A percentile compares a stretch with the other conserved stretches of the same genome.
phyloP scores from a whole-genome alignment of 495 filamentous ascomycete species.

The Glarea lozoyensis region DNA sequence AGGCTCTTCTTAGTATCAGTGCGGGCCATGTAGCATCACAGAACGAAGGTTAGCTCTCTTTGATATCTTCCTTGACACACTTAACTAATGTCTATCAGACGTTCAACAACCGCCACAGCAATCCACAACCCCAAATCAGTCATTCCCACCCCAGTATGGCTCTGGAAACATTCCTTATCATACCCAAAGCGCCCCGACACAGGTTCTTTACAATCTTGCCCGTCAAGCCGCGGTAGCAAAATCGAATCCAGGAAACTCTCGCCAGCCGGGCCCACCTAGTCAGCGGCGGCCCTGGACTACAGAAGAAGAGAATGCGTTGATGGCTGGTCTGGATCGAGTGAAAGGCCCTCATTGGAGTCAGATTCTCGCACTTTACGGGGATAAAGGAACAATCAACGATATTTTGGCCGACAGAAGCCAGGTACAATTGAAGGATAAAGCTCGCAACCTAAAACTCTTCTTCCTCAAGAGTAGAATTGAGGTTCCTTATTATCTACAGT shows the following conservation, averaged over 20 bases:
- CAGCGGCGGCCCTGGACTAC: slow-evolving; percentile 83
- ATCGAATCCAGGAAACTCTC: slow-evolving; percentile 55
- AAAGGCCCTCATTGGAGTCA: slow-evolving; percentile 95
- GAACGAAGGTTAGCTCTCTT: slow-evolving; percentile 8
- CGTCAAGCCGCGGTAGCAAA: slow-evolving; percentile 76
- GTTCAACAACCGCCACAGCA: slow-evolving; percentile 16
- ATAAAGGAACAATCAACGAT: slow-evolving; percentile 72
- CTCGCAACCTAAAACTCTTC: slow-evolving; percentile 87
- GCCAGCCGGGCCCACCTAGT: slow-evolving; percentile 69
- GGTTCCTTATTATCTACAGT: slow-evolving; percentile 84
- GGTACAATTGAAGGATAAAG: slow-evolving; percentile 94
- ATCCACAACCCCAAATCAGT: slow-evolving; percentile 6
- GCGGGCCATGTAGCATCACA: slow-evolving; percentile 31
- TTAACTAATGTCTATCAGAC: slow-evolving; percentile 8
- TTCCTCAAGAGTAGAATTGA: slow-evolving; percentile 91
- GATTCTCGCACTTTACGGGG: slow-evolving; percentile 81
- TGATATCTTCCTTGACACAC: slow-evolving; percentile 11
- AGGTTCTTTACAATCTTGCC: slow-evolving; percentile 72
- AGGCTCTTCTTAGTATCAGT: slow-evolving; percentile 40
- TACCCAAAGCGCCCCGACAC: slow-evolving; percentile 68
- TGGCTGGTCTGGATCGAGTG: slow-evolving; percentile 85
- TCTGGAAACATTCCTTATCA: slow-evolving; percentile 42
- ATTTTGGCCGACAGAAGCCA: slow-evolving; percentile 89
- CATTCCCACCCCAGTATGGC: slow-evolving; percentile 23
- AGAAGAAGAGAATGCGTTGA: slow-evolving; percentile 86